A percentile compares a stretch with the other conserved stretches of the same genome.
These are phyloP conservation scores for Ulota crispa DNA, from an alignment of 225 moss, liverwort and hornwort genomes.

Conservation along the genomic window DNA sequence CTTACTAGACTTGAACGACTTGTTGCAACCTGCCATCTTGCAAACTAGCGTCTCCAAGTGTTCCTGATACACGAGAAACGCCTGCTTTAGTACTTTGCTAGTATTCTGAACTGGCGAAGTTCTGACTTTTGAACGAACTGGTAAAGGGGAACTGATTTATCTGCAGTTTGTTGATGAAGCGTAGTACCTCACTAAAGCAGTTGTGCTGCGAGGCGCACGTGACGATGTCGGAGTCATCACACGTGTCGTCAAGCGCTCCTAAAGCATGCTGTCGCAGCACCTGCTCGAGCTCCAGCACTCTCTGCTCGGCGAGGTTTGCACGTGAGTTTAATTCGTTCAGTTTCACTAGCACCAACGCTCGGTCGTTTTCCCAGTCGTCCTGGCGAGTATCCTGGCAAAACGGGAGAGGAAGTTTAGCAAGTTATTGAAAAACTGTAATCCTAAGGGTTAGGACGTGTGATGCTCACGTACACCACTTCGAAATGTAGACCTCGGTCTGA, in stretches of 20 bases:
- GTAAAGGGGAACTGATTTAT: neutral
- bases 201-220: slow-evolving; percentile 42
- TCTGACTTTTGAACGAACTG: neutral
- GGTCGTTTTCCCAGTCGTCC: slow-evolving; percentile 48
- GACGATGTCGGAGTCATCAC: slow-evolving; percentile 49
- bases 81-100: neutral
- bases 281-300: slow-evolving; percentile 52
- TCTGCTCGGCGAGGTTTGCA: slow-evolving; percentile 49
- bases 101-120: too few relatives aligned
- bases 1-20: slow-evolving; percentile 55
- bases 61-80: slow-evolving; percentile 21
- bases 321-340: slow-evolving; percentile 44
- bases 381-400: slow-evolving; percentile 20
- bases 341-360: slow-evolving; percentile 33
- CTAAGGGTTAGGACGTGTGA: neutral
- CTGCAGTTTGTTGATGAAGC: neutral
- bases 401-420: neutral
- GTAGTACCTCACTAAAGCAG: slow-evolving; percentile 33
- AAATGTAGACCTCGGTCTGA: neutral
- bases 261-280: slow-evolving; percentile 47
- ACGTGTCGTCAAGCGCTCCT: slow-evolving; percentile 40
- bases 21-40: slow-evolving; percentile 53
- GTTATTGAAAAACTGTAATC: neutral
- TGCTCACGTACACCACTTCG: neutral
- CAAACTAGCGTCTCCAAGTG: slow-evolving; percentile 47